A percentile compares a stretch with the other conserved stretches of the same genome.
phyloP scores from a whole-genome alignment of 441 rosid species.

The Corymbia calophylla region DNA sequence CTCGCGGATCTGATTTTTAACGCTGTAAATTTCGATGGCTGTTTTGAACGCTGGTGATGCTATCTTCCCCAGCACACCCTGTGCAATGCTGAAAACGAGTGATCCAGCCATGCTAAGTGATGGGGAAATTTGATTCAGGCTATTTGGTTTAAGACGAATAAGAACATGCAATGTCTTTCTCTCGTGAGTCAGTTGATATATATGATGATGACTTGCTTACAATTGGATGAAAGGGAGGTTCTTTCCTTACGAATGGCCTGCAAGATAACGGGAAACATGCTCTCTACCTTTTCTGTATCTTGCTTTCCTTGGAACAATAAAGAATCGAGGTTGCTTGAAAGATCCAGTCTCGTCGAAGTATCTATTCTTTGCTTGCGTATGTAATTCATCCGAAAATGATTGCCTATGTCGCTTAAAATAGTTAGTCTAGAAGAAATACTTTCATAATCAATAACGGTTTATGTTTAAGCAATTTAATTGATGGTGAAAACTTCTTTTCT shows the following conservation, averaged over 20 bases:
- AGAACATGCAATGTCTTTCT: neutral
- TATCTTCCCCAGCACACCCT: neutral
- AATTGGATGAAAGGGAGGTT: neutral
- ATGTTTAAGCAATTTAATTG: too few relatives aligned
- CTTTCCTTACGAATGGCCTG: neutral
- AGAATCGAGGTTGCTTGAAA: neutral
- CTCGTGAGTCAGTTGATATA: neutral
- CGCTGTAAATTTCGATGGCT: rapidly evolving
- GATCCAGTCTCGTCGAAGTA: neutral
- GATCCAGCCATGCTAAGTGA: neutral
- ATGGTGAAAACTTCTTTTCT: too few relatives aligned
- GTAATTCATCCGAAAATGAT: neutral
- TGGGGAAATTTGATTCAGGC: neutral
- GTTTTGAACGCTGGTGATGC: rapidly evolving
- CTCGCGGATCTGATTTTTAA: rapidly evolving
- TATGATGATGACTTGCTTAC: neutral
- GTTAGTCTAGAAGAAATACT: rapidly evolving
- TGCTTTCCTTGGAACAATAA: neutral
- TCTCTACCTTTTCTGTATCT: neutral
- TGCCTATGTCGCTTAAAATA: rapidly evolving
- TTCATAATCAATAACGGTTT: too few relatives aligned
- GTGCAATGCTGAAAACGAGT: neutral
- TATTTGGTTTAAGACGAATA: neutral
- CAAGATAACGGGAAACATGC: rapidly evolving
- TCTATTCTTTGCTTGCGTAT: neutral